These are phyloP conservation scores for Galeopsis tetrahit DNA, from an alignment of 257 asterid genomes.

Conservation along the genomic window DNA sequence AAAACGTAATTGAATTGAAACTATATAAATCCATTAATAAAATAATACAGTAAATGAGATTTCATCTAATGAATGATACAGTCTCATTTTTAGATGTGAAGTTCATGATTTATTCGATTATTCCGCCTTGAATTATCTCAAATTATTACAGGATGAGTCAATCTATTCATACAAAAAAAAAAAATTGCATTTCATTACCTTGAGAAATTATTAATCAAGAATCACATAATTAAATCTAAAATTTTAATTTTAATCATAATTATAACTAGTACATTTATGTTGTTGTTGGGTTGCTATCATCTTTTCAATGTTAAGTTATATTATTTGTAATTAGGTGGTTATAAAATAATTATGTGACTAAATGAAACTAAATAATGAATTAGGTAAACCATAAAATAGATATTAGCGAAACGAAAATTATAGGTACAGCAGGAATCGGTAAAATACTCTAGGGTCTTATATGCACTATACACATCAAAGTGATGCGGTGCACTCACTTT, in stretches of 20 bases:
- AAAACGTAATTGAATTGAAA: too few species aligned
- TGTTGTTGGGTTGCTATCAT: not conserved
- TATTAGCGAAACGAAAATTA: not conserved
- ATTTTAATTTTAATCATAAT: not conserved
- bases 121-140: not conserved
- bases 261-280: not conserved
- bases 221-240: not conserved
- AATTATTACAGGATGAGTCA: not conserved
- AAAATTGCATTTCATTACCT: not conserved
- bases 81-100: too few species aligned
- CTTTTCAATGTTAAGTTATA: too few species aligned
- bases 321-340: not conserved
- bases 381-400: not conserved
- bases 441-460: too few species aligned
- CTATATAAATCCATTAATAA: too few species aligned
- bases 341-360: not conserved
- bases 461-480: too few species aligned
- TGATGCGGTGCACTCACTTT: too few species aligned
- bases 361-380: not conserved
- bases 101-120: not conserved
- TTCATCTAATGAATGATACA: too few species aligned
- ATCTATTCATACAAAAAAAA: not conserved
- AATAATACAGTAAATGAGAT: too few species aligned
- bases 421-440: not conserved
- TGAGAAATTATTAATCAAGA: not conserved